A percentile compares a stretch with the other conserved stretches of the same genome.
phyloP scores from a whole-genome alignment of 2,329 filamentous ascomycete genomes.

The Pestalotiopsis sp. region DNA sequence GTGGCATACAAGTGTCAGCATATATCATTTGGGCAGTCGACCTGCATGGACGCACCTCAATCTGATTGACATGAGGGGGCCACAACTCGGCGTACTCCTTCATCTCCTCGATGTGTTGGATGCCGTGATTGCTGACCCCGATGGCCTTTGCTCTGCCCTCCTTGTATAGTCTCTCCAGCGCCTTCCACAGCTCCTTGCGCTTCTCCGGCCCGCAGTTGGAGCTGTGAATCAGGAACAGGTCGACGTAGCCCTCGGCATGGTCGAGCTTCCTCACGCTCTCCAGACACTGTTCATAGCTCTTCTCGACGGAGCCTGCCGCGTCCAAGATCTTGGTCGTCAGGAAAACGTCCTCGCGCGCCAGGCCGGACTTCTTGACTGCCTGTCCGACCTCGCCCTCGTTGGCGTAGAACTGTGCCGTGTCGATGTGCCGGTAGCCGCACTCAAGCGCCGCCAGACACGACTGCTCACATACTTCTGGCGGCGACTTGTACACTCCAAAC shows the following conservation, averaged over 20 bases:
- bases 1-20: conserved; percentile 37
- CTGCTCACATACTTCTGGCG: conserved; percentile 52
- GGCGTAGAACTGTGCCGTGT: conserved; percentile 65
- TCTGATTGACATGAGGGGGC: conserved; percentile 65
- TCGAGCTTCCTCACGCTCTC: conserved; percentile 67
- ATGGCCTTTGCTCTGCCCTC: conserved; percentile 66
- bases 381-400: conserved; percentile 71
- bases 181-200: conserved; percentile 66
- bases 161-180: conserved; percentile 61
- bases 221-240: conserved; percentile 69
- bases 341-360: conserved; percentile 64
- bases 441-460: conserved; percentile 62
- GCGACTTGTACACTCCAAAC: conserved; percentile 72
- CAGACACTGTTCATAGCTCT: conserved; percentile 60
- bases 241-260: conserved; percentile 62
- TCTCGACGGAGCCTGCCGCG: conserved; percentile 54
- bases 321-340: conserved; percentile 72
- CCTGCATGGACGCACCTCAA: conserved; percentile 57
- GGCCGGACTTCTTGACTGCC: conserved; percentile 58
- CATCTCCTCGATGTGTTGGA: conserved; percentile 70
- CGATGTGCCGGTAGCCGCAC: conserved; percentile 65
- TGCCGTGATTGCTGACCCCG: conserved; percentile 67
- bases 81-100: conserved; percentile 65
- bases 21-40: not conserved
- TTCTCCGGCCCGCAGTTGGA: conserved; percentile 55